A percentile compares a stretch with the other conserved stretches of the same genome.
These are phyloP conservation scores for Dothideomycetidae sp. DNA, from an alignment of 2,329 filamentous ascomycete species.

Conservation along the genomic window DNA sequence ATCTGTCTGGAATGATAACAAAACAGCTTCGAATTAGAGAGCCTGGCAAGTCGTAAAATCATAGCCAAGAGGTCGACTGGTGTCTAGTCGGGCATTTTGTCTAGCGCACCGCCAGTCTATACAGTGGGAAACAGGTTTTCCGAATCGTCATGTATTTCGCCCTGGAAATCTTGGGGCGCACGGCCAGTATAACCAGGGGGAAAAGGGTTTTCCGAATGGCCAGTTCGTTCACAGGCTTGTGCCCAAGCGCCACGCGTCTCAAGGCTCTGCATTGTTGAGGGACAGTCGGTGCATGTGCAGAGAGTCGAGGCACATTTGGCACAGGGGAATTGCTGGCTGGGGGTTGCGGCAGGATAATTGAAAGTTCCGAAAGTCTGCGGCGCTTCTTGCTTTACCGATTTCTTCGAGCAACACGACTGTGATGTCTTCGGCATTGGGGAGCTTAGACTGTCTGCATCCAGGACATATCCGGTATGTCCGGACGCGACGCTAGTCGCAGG, in stretches of 20 bases:
- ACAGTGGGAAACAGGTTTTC: no score
- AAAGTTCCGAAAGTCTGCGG: slow-evolving; percentile 5
- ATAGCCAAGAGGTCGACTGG: no score
- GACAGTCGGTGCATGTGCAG: slow-evolving; percentile 11
- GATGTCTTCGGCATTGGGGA: slow-evolving; percentile 1
- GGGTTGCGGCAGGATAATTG: slow-evolving; percentile 6
- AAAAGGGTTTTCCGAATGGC: slow-evolving; percentile 9
- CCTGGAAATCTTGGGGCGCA: no score
- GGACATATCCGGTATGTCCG: no score
- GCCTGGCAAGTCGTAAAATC: no score
- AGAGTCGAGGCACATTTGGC: slow-evolving; percentile 10
- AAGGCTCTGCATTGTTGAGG: slow-evolving; percentile 11
- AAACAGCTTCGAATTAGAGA: no score
- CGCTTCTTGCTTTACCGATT: slow-evolving; percentile 1
- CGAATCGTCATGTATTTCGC: no score
- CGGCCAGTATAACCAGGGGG: no score
- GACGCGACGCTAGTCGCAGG: no score
- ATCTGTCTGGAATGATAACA: no score
- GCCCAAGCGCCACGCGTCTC: slow-evolving; percentile 10
- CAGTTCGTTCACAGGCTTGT: slow-evolving; percentile 10
- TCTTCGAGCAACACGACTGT: slow-evolving; percentile 11
- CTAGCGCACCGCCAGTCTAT: no score
- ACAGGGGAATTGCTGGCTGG: slow-evolving; percentile 10
- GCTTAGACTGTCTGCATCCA: slow-evolving; percentile 2
- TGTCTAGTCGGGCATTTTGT: no score